Base-by-base conservation (phyloP, 345 rosid species). In the Rubroshorea leprosula region DNA sequence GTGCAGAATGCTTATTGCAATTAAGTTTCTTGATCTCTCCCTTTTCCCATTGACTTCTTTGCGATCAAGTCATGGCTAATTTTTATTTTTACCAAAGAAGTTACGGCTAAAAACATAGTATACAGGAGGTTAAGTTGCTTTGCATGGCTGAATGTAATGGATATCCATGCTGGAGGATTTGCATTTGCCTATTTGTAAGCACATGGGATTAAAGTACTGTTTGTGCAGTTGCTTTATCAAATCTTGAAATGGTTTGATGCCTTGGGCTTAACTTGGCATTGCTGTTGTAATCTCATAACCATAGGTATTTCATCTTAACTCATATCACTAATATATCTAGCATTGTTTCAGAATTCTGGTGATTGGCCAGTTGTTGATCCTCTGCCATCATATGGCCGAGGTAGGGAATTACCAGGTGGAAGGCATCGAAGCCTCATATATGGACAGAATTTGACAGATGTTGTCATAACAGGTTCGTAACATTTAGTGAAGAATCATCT, bases 321-420 rank as follows among this genome's bases (percentile, higher is more conserved):
- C 51, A 18, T 55, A 27, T 16, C 24, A 72, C 52, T 23, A 19
- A 46, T 29, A 60, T 41, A 39, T 38, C 49, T 49, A 49, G 46
- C 57, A 24, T 62, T 50, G 72, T 71, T 69, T 64, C 76, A 93
- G 99, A 69, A 74, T 63, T 65, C 88, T 21, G 84, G 73, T 69
- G 74, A 85, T 76, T 93, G 99, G 99, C 99, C 99, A 0, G 75
- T 89, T 69, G 80, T 93, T 67, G 96, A 89, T 73, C 91, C 99
- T 45, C 76, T 93, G 58, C 97, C 99, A 46, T 93, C 99, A 51
- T 93, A 93, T 68, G 99, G 99, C 47, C 80, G 97, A 63, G 99
- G 97, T 54, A 76, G 97, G 72, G 99, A 89, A 69, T 74, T 89
- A 62, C 96, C 96, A 10, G 96, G 97, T 59, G 73, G 62, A 65